A percentile compares a stretch with the other conserved stretches of the same genome.
Evolutionary conservation across 164 flowering plant species (phyloP).

Genomic region (Chloranthus sessilifolius): DNA sequence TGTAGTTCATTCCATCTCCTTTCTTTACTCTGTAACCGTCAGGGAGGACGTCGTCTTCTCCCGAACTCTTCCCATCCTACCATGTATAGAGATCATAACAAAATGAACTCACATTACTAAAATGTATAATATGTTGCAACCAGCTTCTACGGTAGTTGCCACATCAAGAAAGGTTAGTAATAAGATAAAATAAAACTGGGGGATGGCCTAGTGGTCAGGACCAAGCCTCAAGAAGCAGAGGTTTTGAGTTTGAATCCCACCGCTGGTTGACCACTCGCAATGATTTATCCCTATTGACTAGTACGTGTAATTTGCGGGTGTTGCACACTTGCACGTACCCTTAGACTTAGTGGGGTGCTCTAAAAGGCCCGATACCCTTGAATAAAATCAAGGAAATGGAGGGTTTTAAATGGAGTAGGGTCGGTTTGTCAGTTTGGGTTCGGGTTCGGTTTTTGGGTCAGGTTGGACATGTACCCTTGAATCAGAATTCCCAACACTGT

Average conservation of each 20-base stretch:
- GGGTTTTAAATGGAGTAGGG: too few relatives aligned
- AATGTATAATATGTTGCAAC: neutral
- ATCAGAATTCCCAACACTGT: neutral
- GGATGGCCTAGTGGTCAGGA: neutral
- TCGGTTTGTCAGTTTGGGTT: too few relatives aligned
- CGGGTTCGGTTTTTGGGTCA: neutral
- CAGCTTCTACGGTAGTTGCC: too few relatives aligned
- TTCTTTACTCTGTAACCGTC: conserved; percentile 58
- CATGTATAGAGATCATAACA: neutral
- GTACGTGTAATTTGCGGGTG: neutral
- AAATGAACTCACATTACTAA: neutral
- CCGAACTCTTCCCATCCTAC: conserved; percentile 58
- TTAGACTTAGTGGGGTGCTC: too few relatives aligned
- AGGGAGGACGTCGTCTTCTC: conserved; percentile 60
- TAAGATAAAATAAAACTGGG: neutral
- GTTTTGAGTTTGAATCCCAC: too few relatives aligned
- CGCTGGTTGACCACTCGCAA: too few relatives aligned
- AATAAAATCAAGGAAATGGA: too few relatives aligned
- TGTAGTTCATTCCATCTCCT: conserved; percentile 55
- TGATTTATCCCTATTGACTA: too few relatives aligned
- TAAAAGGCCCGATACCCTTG: too few relatives aligned
- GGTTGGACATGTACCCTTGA: neutral
- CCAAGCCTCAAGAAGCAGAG: too few relatives aligned
- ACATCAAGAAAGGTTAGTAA: too few relatives aligned
- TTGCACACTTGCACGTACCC: neutral